Percentiles rank a stretch among this genome's conserved stretches.
Conservation (phyloP, 1,284 basidiomycete genomes). For the Gomphus sp. region DNA sequence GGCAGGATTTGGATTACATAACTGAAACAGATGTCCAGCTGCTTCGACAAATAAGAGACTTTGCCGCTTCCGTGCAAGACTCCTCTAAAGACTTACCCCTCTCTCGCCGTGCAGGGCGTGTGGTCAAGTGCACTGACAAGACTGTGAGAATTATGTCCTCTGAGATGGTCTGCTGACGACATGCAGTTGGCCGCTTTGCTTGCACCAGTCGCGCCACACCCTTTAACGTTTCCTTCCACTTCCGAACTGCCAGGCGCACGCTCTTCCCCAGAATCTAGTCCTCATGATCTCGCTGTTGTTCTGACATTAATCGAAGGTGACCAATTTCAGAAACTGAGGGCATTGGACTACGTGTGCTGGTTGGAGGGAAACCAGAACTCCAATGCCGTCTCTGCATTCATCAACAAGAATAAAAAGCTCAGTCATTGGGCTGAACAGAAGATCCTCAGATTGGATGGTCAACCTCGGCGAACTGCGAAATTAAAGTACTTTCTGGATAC, state of each 20-base stretch:
- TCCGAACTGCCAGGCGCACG: conserved; percentile 19
- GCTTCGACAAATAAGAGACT: conserved; percentile 6
- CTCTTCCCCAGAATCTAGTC: conserved; percentile 20
- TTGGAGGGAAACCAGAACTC: conserved; percentile 21
- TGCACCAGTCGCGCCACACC: neutral
- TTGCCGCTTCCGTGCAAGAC: conserved; percentile 6
- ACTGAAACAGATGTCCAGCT: conserved; percentile 1
- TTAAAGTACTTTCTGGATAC: conserved; percentile 34
- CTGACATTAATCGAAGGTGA: conserved; percentile 35
- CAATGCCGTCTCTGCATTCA: conserved; percentile 21
- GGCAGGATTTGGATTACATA: conserved; percentile 4
- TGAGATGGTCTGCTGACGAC: neutral
- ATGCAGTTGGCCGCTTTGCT: neutral
- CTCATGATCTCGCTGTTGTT: conserved; percentile 27
- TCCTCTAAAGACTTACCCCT: conserved; percentile 18
- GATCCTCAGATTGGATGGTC: conserved; percentile 26
- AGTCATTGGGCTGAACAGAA: conserved; percentile 34
- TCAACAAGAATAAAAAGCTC: conserved; percentile 29
- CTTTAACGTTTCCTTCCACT: conserved; percentile 12
- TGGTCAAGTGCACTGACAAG: conserved; percentile 21
- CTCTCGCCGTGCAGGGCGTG: conserved; percentile 20
- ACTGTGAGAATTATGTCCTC: conserved; percentile 13
- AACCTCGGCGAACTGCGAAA: conserved; percentile 26
- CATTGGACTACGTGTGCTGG: conserved; percentile 34
- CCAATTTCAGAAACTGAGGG: conserved; percentile 26